phyloP scores from a whole-genome alignment of 164 flowering plant genomes.

The Sedum album region DNA sequence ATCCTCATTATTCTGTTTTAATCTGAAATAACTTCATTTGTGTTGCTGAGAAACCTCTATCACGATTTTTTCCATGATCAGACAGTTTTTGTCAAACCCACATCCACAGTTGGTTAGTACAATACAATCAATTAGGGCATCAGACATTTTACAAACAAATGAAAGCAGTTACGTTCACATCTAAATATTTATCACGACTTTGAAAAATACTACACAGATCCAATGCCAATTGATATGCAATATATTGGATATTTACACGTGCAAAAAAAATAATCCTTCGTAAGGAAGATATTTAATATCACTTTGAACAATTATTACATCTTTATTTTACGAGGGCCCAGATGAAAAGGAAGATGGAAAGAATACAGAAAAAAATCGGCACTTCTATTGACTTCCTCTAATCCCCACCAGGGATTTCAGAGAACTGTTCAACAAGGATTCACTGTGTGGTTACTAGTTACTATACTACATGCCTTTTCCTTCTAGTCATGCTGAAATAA shows the following conservation, averaged over 20 bases:
- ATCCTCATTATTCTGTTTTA: neutral
- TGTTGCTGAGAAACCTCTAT: slow-evolving; percentile 43
- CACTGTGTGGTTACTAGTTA: neutral
- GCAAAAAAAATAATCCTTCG: neutral
- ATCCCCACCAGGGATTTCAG: neutral
- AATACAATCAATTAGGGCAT: neutral
- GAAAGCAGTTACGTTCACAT: neutral
- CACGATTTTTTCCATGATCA: slow-evolving; percentile 78
- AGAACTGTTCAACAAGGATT: too few relatives aligned
- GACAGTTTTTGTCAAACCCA: slow-evolving; percentile 77
- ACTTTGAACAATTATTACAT: neutral
- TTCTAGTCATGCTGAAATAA: neutral
- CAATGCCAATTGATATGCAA: neutral
- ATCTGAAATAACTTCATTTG: neutral
- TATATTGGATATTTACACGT: neutral
- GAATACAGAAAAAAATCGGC: neutral
- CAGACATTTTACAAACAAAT: neutral
- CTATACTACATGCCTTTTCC: neutral
- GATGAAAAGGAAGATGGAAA: neutral
- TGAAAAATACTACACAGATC: neutral
- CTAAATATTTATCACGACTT: neutral
- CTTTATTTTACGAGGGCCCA: neutral
- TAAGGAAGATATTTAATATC: neutral
- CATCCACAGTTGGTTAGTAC: slow-evolving; percentile 90
- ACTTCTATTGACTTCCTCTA: neutral